A percentile compares a stretch with the other conserved stretches of the same genome.
phyloP scores from a whole-genome alignment of 2,329 filamentous ascomycete genomes.

The Fusarium keratoplasticum region DNA sequence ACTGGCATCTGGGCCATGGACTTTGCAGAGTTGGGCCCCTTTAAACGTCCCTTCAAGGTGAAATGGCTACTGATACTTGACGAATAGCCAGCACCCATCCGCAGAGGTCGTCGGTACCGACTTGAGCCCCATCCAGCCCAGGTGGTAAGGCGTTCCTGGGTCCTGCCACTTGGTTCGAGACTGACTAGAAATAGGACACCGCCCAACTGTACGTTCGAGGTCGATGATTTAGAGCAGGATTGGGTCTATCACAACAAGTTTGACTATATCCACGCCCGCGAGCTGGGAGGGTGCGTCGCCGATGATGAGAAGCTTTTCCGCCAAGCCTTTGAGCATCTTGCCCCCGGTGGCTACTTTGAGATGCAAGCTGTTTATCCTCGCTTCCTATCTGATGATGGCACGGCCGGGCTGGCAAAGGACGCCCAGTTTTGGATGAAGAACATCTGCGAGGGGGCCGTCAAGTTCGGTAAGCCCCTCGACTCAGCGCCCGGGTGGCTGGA shows the following conservation, averaged over 20 bases:
- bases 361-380: not conserved
- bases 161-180: not conserved
- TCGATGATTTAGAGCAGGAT: not conserved
- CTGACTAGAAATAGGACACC: not conserved
- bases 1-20: not conserved
- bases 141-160: not conserved
- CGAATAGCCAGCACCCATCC: not conserved
- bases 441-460: conserved; percentile 10
- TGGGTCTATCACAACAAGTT: not conserved
- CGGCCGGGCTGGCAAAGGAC: not conserved
- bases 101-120: not conserved
- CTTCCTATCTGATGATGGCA: not conserved
- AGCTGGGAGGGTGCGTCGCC: not conserved
- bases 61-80: not conserved
- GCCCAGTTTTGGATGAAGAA: conserved; percentile 14
- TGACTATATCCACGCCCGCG: not conserved
- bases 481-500: not conserved
- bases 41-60: not conserved
- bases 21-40: not conserved
- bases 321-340: not conserved
- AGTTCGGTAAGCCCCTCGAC: conserved; percentile 17
- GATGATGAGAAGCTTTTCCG: not conserved
- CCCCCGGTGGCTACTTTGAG: not conserved
- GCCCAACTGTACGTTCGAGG: not conserved
- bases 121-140: not conserved